These are phyloP conservation scores for Colletotrichum zoysiae DNA, from an alignment of 2,329 filamentous ascomycete genomes.

Conservation along the genomic window DNA sequence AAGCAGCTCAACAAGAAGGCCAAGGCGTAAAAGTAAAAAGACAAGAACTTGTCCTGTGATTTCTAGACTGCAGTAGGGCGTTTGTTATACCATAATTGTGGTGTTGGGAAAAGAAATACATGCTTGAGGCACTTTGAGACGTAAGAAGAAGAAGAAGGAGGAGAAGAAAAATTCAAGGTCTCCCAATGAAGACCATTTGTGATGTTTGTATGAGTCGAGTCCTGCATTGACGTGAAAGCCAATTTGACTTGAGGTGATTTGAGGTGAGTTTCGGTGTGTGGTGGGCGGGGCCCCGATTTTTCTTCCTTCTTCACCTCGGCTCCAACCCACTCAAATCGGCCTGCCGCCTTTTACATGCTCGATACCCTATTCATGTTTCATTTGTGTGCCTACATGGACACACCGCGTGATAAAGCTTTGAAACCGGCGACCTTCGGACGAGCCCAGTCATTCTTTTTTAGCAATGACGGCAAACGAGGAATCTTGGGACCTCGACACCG, in stretches of 20 bases:
- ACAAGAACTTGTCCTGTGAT: constrained; percentile 14
- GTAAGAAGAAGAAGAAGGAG: neutral
- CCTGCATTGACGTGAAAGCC: neutral
- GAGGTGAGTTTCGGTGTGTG: constrained; percentile 12
- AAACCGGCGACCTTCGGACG: too few species aligned
- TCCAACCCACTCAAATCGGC: constrained; percentile 3
- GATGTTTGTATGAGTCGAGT: neutral
- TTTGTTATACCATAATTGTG: constrained; percentile 43
- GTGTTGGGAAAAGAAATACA: constrained; percentile 40
- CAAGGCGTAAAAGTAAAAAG: constrained; percentile 32
- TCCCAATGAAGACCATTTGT: neutral
- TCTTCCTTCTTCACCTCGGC: constrained; percentile 30
- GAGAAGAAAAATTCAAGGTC: too few species aligned
- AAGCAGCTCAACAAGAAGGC: constrained; percentile 64
- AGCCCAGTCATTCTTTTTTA: too few species aligned
- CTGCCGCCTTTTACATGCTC: neutral
- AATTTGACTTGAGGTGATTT: neutral
- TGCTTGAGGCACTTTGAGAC: constrained; percentile 9
- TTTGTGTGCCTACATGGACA: neutral
- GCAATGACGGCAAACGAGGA: constrained; percentile 43
- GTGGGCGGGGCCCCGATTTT: constrained; percentile 25
- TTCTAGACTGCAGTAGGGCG: constrained; percentile 39
- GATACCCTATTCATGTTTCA: neutral
- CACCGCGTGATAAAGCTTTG: neutral
- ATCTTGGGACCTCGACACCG: constrained; percentile 57